These are phyloP conservation scores for Polyplosphaeria fusca DNA, from an alignment of 495 filamentous ascomycete species.

Conservation along the genomic window DNA sequence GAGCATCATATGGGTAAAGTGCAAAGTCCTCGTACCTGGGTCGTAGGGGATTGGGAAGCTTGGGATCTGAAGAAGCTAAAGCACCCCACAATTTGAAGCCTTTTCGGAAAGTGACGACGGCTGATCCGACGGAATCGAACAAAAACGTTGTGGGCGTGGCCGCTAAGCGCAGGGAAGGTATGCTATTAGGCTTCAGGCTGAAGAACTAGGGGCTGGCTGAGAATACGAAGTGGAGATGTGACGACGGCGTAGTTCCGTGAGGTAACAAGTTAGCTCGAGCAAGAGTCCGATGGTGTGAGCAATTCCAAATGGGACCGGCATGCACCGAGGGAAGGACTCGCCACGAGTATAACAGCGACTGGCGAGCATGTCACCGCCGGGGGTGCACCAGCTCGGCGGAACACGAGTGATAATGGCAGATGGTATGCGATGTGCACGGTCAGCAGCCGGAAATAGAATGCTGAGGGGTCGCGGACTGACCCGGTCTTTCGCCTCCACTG, in stretches of 20 bases:
- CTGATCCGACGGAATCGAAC: conserved; percentile 1
- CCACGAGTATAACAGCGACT: too few relatives aligned
- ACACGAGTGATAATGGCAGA: too few relatives aligned
- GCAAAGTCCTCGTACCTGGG: conserved; percentile 13
- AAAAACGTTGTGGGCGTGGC: background rate
- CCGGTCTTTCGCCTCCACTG: too few relatives aligned
- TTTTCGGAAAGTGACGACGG: conserved; percentile 11
- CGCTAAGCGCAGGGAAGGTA: background rate
- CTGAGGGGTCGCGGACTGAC: background rate
- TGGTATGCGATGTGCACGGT: background rate
- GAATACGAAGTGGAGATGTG: background rate
- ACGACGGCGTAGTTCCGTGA: background rate
- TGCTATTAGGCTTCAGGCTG: conserved; percentile 13
- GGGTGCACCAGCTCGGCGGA: too few relatives aligned
- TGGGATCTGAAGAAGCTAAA: conserved; percentile 10
- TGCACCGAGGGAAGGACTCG: too few relatives aligned
- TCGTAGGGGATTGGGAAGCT: background rate
- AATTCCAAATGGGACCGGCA: conserved; percentile 5
- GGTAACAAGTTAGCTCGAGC: background rate
- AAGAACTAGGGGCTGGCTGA: conserved; percentile 1
- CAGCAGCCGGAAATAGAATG: conserved; percentile 1
- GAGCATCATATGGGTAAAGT: conserved; percentile 32
- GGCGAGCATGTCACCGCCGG: too few relatives aligned
- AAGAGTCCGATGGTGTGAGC: background rate
- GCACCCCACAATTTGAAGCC: conserved; percentile 19